Base-by-base conservation (phyloP, 345 rosid genomes). In the Murraya paniculata region DNA sequence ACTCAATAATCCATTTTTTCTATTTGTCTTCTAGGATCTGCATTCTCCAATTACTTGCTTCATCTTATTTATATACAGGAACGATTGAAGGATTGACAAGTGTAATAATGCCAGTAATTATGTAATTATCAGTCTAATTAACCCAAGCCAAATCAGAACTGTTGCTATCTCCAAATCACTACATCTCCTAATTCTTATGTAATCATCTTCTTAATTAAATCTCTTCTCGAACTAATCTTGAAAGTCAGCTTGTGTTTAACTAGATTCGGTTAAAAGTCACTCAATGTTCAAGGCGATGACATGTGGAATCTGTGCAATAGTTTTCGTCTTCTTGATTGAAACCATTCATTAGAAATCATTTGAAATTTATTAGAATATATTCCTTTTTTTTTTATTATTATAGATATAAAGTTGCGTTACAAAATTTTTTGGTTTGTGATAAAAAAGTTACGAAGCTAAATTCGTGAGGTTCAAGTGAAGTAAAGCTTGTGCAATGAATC, bases 121-220 rank as follows among this genome's bases (percentile, higher is more conserved):
- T 38, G 56, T 38, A 36, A 59, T 59, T 72, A 58, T 58, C 35
- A 36, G 55, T 27, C 74, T 71, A 71, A 71, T 71, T 19, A 25
- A 28, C 4, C n/a, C 31, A 50, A 30, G 9, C 45, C 18, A 21
- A 19, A 50, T 28, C n/a, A 50, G 18, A 70, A 50, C 60, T 70
- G 60, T 28, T 70, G 48, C 35, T 72, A n/a, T 58, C 66, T 64
- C 10, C 33, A 73, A 14, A 7, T 16, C 76, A 59, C 56, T 59
- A 31, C 18, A 61, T 48, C 4, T 57, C 65, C 35, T 8, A n/a
- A 30, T 9, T 50, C 39, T 55, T 10, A 30, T 31, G 62, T 55
- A 71, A 71, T 71, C 39, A 33, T 4, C 64, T 31, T 8, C 28
- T 31, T 71, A 53, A 30, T 71, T 53, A 66, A 35, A 31, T 33